Percentiles rank a stretch among this genome's conserved stretches.
phyloP scores from a whole-genome alignment of 495 filamentous ascomycete genomes.

The Hypoxylon subgilvum region DNA sequence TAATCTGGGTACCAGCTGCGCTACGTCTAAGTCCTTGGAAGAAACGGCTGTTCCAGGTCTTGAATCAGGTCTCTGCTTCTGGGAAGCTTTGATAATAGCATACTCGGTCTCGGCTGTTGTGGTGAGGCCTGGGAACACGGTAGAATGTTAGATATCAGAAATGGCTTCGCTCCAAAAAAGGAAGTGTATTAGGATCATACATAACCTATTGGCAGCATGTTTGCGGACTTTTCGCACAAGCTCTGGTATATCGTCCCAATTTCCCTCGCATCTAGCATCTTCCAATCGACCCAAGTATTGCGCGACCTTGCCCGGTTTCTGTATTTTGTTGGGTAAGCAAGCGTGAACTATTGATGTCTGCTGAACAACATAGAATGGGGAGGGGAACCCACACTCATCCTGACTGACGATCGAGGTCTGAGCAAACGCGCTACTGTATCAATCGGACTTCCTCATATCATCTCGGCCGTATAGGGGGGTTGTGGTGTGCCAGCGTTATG shows the following conservation, averaged over 20 bases:
- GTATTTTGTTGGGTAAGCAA: slow-evolving; percentile 18
- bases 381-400: slow-evolving; percentile 40
- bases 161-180: background rate
- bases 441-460: slow-evolving; percentile 29
- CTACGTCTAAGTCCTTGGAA: slow-evolving; percentile 46
- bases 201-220: slow-evolving; percentile 84
- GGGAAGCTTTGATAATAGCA: slow-evolving; percentile 61
- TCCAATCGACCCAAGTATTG: slow-evolving; percentile 83
- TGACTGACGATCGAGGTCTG: slow-evolving; percentile 36
- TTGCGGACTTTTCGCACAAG: slow-evolving; percentile 89
- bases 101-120: slow-evolving; percentile 76
- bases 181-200: slow-evolving; percentile 57
- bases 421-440: slow-evolving; percentile 36
- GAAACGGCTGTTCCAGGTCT: slow-evolving; percentile 48
- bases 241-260: slow-evolving; percentile 90
- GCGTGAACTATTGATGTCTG: too few relatives aligned
- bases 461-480: slow-evolving; percentile 22
- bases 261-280: slow-evolving; percentile 81
- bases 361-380: background rate
- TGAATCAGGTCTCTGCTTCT: slow-evolving; percentile 49
- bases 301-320: slow-evolving; percentile 70
- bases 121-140: slow-evolving; percentile 64
- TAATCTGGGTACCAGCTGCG: slow-evolving; percentile 65
- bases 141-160: slow-evolving; percentile 18
- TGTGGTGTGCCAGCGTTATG: slow-evolving; percentile 7